Conservation (phyloP, 208 protist species). For the Porcisia hertigi region DNA sequence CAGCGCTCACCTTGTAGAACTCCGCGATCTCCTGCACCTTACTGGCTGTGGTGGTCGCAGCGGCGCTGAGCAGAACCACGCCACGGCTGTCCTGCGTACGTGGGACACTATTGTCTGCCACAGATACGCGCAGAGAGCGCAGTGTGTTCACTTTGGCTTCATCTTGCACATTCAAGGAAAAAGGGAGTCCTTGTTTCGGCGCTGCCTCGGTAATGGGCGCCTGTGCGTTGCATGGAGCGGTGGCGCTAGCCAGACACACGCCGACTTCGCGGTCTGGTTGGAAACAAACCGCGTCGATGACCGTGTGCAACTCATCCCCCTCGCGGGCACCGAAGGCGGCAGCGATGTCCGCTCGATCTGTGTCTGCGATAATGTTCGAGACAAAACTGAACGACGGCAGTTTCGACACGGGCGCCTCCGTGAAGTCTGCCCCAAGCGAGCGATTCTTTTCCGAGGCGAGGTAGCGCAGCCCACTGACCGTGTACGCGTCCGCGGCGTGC, state of each 20-base stretch:
- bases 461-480: constrained; percentile 37
- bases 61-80: constrained; percentile 13
- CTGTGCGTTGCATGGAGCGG: constrained; percentile 12
- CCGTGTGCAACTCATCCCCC: constrained; percentile 23
- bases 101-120: constrained; percentile 17
- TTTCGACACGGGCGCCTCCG: constrained; percentile 41
- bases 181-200: constrained; percentile 4
- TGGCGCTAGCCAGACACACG: constrained; percentile 21
- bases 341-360: constrained; percentile 40
- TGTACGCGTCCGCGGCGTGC: constrained; percentile 26
- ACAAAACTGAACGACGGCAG: constrained; percentile 57
- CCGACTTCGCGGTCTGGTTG: constrained; percentile 22
- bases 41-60: constrained; percentile 13
- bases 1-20: constrained; percentile 26
- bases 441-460: constrained; percentile 29
- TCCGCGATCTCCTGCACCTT: constrained; percentile 32
- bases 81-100: constrained; percentile 24
- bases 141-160: constrained; percentile 15
- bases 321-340: constrained; percentile 37
- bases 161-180: constrained; percentile 20
- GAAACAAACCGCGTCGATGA: constrained; percentile 46
- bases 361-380: constrained; percentile 54
- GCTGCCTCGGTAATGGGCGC: neutral
- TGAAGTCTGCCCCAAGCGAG: constrained; percentile 28
- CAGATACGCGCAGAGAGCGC: constrained; percentile 25